Percentiles rank a stretch among this genome's conserved stretches.
Evolutionary conservation across 805 yeast species (phyloP).

Genomic region (Cyberlindnera veronae): DNA sequence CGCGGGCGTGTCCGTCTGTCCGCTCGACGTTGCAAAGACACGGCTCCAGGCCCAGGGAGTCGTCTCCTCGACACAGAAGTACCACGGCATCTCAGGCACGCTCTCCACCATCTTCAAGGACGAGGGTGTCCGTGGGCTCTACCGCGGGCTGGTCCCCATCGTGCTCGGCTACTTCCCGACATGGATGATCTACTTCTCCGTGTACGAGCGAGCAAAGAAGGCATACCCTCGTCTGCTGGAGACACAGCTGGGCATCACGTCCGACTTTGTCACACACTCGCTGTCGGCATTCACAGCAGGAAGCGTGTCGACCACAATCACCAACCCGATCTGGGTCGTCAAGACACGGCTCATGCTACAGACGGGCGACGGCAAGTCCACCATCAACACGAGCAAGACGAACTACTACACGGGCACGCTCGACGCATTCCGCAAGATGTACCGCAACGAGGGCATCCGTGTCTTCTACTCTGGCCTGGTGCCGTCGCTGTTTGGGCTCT

Average conservation of each 20-base stretch:
- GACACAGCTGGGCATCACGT: conserved; percentile 17
- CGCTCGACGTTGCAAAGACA: conserved; percentile 93
- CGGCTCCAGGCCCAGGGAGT: conserved; percentile 92
- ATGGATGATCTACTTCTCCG: conserved; percentile 93
- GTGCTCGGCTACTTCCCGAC: conserved; percentile 93
- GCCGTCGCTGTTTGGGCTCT: conserved; percentile 85
- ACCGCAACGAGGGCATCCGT: conserved; percentile 67
- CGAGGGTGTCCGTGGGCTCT: conserved; percentile 81
- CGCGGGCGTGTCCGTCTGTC: conserved; percentile 89
- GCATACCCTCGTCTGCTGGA: conserved; percentile 43
- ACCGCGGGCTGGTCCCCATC: conserved; percentile 90
- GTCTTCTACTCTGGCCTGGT: conserved; percentile 87
- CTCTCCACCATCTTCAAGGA: conserved; percentile 62
- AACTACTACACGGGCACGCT: conserved; percentile 67
- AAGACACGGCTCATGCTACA: conserved; percentile 93
- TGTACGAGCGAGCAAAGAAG: conserved; percentile 75
- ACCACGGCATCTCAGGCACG: conserved; percentile 62
- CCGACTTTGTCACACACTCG: conserved; percentile 38
- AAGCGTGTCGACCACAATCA: conserved; percentile 72
- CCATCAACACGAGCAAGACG: conserved; percentile 15
- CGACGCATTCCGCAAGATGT: conserved; percentile 83
- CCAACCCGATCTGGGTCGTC: conserved; percentile 97
- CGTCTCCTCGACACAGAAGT: conserved; percentile 30
- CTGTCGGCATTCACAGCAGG: conserved; percentile 84
- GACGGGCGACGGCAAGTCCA: conserved; percentile 33